These are phyloP conservation scores for Kodamaea restingae DNA, from an alignment of 805 yeast species.

Conservation along the genomic window DNA sequence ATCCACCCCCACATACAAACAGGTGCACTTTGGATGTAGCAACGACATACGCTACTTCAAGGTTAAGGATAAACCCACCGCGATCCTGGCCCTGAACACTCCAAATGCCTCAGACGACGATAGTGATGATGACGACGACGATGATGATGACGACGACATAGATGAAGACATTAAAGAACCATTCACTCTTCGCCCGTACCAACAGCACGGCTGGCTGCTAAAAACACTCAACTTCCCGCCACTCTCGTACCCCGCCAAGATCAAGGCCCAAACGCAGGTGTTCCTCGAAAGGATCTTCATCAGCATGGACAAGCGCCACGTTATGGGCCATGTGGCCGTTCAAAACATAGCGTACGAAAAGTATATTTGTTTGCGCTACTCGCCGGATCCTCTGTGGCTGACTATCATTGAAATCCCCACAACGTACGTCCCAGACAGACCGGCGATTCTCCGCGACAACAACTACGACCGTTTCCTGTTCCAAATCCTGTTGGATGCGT, in stretches of 20 bases:
- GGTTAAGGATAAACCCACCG: conserved; percentile 69
- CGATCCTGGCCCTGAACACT: conserved; percentile 65
- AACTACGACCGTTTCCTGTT: conserved; percentile 71
- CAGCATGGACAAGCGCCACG: conserved; percentile 50
- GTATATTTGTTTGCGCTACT: conserved; percentile 63
- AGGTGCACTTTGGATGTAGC: conserved; percentile 75
- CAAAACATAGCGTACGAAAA: conserved; percentile 70
- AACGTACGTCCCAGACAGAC: conserved; percentile 52
- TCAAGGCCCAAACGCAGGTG: conserved; percentile 39
- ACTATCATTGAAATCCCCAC: conserved; percentile 70
- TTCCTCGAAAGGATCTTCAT: conserved; percentile 64
- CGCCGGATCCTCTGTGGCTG: conserved; percentile 69
- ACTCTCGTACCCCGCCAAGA: conserved; percentile 44
- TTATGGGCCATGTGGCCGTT: conserved; percentile 76
- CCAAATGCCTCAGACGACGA: conserved; percentile 38
- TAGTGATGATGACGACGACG: conserved; percentile 18
- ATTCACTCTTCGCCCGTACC: conserved; percentile 6
- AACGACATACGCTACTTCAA: conserved; percentile 69
- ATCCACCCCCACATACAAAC: conserved; percentile 55
- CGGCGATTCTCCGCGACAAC: conserved; percentile 44
- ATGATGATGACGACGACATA: conserved; percentile 14
- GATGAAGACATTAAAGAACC: background rate
- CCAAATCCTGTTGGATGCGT: conserved; percentile 47
- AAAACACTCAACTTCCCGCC: conserved; percentile 40
- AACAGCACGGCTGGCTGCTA: conserved; percentile 42